A percentile compares a stretch with the other conserved stretches of the same genome.
Conservation (phyloP, 2,329 filamentous ascomycete genomes). For the Colletotrichum coccodes region DNA sequence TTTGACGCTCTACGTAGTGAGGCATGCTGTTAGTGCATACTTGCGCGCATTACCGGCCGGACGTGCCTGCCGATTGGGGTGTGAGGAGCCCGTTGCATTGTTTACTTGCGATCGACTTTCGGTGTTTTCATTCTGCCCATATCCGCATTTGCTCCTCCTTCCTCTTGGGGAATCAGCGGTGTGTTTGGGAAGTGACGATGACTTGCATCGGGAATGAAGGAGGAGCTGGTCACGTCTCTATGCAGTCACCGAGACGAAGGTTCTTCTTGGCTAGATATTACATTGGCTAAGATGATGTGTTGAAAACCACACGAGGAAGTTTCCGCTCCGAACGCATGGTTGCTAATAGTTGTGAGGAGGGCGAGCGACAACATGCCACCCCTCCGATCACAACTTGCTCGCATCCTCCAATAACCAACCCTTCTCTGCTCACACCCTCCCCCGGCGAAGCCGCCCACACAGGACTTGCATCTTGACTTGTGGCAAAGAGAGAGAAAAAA, state of each 20-base stretch:
- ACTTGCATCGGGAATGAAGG: conserved; percentile 20
- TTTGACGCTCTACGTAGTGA: not conserved
- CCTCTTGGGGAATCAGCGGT: conserved; percentile 8
- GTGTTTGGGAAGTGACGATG: conserved; percentile 23
- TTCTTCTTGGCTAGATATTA: not conserved
- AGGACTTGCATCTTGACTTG: not conserved
- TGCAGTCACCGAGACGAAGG: not conserved
- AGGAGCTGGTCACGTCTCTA: conserved; percentile 6
- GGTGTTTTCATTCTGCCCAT: not conserved
- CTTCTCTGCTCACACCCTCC: not conserved
- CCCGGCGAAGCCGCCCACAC: conserved; percentile 1
- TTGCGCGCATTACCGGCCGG: not conserved
- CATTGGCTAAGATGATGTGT: too few relatives aligned
- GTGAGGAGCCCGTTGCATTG: not conserved
- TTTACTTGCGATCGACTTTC: not conserved
- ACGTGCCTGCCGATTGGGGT: conserved; percentile 17
- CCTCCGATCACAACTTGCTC: not conserved
- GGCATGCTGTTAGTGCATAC: not conserved
- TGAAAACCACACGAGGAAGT: not conserved
- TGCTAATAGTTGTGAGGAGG: not conserved
- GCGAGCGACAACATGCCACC: not conserved
- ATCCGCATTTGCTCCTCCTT: not conserved
- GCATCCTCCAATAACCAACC: not conserved
- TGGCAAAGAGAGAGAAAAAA: not conserved
- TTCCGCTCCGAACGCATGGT: not conserved